Evolutionary conservation across 768 basidiomycete genomes (phyloP), one percentile per base, ranked within the genome.

Genomic region (Tricholoma hemisulphureum): DNA sequence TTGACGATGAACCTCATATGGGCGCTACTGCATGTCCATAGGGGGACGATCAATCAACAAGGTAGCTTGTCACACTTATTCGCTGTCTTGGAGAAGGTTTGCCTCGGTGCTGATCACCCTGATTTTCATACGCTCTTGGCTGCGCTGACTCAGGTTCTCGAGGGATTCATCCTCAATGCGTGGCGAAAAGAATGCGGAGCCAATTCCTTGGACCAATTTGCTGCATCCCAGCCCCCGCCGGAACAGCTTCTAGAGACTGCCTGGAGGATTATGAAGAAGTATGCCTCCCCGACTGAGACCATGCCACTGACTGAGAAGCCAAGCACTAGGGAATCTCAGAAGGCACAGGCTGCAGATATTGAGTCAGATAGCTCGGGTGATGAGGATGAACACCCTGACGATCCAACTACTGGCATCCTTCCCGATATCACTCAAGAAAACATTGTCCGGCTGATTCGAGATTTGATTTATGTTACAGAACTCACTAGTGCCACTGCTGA

Each of bases 31-130:
- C 52, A 68, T 14, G 49, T 51, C 8, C 73, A 77, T 56, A 60
- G 69, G 26, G 73, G 74, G 4, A 59, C 68, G 0, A n/a, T 63
- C 5, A 35, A 43, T 1, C 55, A 69, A 16, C 3, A 59, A 1
- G 72, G 73, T 0, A 70, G 65, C n/a, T 61, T 77, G 1, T 56
- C 69, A 1, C 63, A 69, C 55, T 68, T 72, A 14, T 76, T 75
- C 51, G 43, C 58, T 0, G 8, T 74, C 2, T 60, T 78, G 0
- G 67, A 74, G 14, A 75, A 75, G 48, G 58, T 58, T 20, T 61
- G 69, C 0, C 65, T 78, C 5, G 68, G 67, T 4, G 53, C 60
- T 0, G 61, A 73, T 20, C 67, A 76, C 4, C 75, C 74, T 0
- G 68, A 78, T 51, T 77, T 73, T 24, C 71, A 77, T 23, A 67